Evolutionary conservation across 352 stramenopile species (phyloP).

Genomic region (Phytophthora podocarpi): DNA sequence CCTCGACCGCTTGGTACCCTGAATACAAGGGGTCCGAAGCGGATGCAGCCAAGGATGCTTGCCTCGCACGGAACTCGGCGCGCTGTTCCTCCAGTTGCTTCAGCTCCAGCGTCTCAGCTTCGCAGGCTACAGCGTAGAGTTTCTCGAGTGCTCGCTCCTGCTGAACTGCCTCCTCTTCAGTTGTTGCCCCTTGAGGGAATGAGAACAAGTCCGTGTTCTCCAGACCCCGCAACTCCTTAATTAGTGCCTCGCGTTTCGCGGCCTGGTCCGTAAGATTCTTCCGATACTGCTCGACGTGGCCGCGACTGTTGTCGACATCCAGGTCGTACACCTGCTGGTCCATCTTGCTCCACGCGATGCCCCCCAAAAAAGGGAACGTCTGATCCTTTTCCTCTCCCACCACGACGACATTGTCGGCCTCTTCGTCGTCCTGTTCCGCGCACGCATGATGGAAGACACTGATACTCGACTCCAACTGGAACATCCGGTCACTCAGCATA

Average conservation of each 20-base stretch:
- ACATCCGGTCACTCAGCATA: constrained; percentile 89
- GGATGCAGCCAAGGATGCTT: constrained; percentile 33
- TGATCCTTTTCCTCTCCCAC: constrained; percentile 21
- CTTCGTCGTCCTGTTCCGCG: constrained; percentile 45
- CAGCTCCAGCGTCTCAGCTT: constrained; percentile 59
- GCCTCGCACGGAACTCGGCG: constrained; percentile 37
- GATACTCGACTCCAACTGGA: constrained; percentile 84
- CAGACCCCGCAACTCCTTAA: constrained; percentile 53
- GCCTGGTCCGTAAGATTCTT: constrained; percentile 70
- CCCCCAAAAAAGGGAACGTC: constrained; percentile 37
- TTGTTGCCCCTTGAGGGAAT: constrained; percentile 38
- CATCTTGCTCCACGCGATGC: constrained; percentile 74
- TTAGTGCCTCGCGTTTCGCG: constrained; percentile 63
- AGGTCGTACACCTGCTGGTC: constrained; percentile 84
- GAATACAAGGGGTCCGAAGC: constrained; percentile 37
- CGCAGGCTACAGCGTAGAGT: constrained; percentile 56
- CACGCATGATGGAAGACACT: constrained; percentile 73
- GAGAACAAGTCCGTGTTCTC: constrained; percentile 54
- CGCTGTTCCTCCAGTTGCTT: constrained; percentile 61
- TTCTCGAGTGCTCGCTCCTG: constrained; percentile 55
- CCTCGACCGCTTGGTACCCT: constrained; percentile 19
- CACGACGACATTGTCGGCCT: constrained; percentile 16
- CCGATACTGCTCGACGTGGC: constrained; percentile 84
- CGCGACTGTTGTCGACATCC: constrained; percentile 67
- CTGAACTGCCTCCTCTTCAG: constrained; percentile 40